Percentiles rank a stretch among this genome's conserved stretches.
Evolutionary conservation across 169 alveolate species (phyloP).

Genomic region (Cryptosporidium ryanae): DNA sequence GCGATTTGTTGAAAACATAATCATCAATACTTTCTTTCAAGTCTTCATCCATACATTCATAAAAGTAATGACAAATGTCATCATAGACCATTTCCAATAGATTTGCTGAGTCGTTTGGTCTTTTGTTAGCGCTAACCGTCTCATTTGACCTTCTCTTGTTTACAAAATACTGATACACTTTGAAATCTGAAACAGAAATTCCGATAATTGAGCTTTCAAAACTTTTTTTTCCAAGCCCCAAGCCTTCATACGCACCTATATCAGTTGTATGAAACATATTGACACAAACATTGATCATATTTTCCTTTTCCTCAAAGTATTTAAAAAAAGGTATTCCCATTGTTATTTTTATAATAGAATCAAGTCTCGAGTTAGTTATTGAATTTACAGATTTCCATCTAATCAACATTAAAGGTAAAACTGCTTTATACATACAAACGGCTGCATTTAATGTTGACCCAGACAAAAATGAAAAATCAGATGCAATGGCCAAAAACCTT

Average conservation of each 20-base stretch:
- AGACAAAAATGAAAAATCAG: slow-evolving; percentile 62
- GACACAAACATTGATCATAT: slow-evolving; percentile 32
- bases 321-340: slow-evolving; percentile 58
- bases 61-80: slow-evolving; percentile 48
- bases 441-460: slow-evolving; percentile 50
- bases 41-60: slow-evolving; percentile 58
- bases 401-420: slow-evolving; percentile 44
- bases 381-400: slow-evolving; percentile 58
- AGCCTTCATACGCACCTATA: slow-evolving; percentile 22
- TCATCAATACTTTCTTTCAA: slow-evolving; percentile 25
- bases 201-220: slow-evolving; percentile 41
- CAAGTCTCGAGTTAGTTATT: slow-evolving; percentile 33
- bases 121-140: background rate
- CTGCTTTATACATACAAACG: slow-evolving; percentile 63
- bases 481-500: slow-evolving; percentile 38
- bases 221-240: slow-evolving; percentile 5
- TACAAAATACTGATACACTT: slow-evolving; percentile 8
- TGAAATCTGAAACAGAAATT: slow-evolving; percentile 31
- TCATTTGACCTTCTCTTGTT: background rate
- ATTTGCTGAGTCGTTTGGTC: slow-evolving; percentile 49
- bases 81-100: slow-evolving; percentile 38
- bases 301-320: slow-evolving; percentile 59
- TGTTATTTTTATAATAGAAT: slow-evolving; percentile 35
- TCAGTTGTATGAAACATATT: slow-evolving; percentile 23
- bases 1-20: slow-evolving; percentile 22